phyloP scores from a whole-genome alignment of 441 rosid genomes.

The Cnidoscolus chayamansa region DNA sequence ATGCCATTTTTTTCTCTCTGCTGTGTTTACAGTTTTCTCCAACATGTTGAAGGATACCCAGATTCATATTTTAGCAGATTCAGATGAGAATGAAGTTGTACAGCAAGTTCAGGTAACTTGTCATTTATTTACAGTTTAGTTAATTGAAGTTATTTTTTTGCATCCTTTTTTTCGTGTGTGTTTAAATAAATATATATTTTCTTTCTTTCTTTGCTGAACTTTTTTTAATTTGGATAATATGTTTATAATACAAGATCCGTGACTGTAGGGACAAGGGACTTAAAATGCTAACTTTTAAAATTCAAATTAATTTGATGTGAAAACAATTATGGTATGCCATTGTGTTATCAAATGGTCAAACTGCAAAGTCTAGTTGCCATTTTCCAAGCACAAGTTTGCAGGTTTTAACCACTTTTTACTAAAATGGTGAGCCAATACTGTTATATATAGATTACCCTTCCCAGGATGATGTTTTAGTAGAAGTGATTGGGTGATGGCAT shows the following conservation, averaged over 20 bases:
- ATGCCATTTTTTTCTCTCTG: constrained; percentile 3
- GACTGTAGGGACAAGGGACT: not conserved
- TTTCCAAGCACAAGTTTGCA: not conserved
- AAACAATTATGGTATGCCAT: not conserved
- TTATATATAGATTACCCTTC: not conserved
- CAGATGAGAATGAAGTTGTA: constrained; percentile 89
- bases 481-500: not conserved
- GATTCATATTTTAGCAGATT: constrained; percentile 92
- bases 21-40: constrained; percentile 70
- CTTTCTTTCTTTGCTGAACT: not conserved
- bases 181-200: not conserved
- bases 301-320: constrained; percentile 1
- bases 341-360: constrained; percentile 1
- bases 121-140: constrained; percentile 3
- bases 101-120: constrained; percentile 83
- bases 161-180: no score
- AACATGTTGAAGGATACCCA: constrained; percentile 93
- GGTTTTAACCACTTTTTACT: not conserved
- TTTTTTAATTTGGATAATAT: not conserved
- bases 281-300: not conserved
- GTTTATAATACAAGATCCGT: not conserved
- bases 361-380: not conserved
- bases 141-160: not conserved
- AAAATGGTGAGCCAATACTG: not conserved
- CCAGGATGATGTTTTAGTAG: not conserved